These are phyloP conservation scores for Akebia trifoliata DNA, from an alignment of 164 flowering plant species.

Conservation along the genomic window DNA sequence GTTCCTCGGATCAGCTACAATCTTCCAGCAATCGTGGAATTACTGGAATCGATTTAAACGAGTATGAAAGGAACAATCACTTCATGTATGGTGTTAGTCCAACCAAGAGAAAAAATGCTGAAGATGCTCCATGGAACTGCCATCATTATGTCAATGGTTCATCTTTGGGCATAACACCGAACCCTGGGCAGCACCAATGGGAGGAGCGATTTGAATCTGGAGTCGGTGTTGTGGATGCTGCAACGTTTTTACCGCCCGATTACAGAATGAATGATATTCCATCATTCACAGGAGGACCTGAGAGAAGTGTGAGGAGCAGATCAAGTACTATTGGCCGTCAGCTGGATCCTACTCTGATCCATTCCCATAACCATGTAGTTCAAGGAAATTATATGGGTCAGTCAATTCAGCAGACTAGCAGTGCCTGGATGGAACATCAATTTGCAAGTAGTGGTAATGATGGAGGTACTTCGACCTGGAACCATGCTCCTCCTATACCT, in stretches of 20 bases:
- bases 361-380: constrained; percentile 31
- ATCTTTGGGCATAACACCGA: constrained; percentile 35
- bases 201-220: constrained; percentile 37
- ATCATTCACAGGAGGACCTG: constrained; percentile 33
- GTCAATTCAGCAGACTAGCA: constrained; percentile 36
- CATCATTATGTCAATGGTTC: constrained; percentile 35
- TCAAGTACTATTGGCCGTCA: constrained; percentile 30
- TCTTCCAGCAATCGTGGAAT: constrained; percentile 44
- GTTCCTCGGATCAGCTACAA: constrained; percentile 38
- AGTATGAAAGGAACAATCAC: constrained; percentile 40
- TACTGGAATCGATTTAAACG: constrained; percentile 37
- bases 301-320: constrained; percentile 45
- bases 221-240: constrained; percentile 23
- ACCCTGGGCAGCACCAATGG: constrained; percentile 27
- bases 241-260: constrained; percentile 30
- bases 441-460: constrained; percentile 29
- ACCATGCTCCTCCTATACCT: constrained; percentile 35
- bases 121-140: constrained; percentile 35
- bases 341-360: constrained; percentile 32
- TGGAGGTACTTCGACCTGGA: constrained; percentile 44
- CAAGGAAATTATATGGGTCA: constrained; percentile 47
- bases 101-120: constrained; percentile 65
- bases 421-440: constrained; percentile 48
- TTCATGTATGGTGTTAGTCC: constrained; percentile 43
- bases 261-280: constrained; percentile 26